Evolutionary conservation across 352 stramenopile genomes (phyloP).

Genomic region (Pythium apleroticum): DNA sequence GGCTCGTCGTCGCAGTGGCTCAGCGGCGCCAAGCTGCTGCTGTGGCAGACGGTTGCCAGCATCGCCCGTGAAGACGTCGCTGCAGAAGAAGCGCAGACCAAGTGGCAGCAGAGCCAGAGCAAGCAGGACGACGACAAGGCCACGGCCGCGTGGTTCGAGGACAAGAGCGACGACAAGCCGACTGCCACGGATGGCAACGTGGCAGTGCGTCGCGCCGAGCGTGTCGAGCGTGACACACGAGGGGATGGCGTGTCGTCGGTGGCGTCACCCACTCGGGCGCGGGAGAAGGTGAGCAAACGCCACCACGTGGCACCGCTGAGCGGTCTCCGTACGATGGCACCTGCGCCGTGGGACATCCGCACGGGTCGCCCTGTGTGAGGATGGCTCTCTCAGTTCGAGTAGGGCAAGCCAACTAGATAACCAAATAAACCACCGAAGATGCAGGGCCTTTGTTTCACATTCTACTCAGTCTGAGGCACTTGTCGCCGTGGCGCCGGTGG

Average conservation of each 20-base stretch:
- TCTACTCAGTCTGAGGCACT: too few relatives aligned
- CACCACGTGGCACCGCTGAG: conserved; percentile 25
- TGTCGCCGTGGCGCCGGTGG: too few relatives aligned
- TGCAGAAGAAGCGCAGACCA: conserved; percentile 33
- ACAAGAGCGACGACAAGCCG: conserved; percentile 16
- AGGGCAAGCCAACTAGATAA: too few relatives aligned
- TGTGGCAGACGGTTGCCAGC: conserved; percentile 62
- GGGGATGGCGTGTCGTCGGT: conserved; percentile 3
- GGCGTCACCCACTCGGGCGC: conserved; percentile 4
- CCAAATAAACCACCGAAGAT: too few relatives aligned
- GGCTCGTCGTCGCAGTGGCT: conserved; percentile 37
- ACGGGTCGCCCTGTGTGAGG: conserved; percentile 40
- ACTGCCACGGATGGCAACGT: background rate
- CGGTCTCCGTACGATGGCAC: conserved; percentile 8
- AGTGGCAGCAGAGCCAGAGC: conserved; percentile 23
- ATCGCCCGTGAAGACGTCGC: conserved; percentile 46
- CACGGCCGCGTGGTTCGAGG: conserved; percentile 28
- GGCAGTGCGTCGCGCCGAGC: conserved; percentile 1
- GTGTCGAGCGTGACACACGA: conserved; percentile 1
- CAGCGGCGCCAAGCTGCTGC: conserved; percentile 44
- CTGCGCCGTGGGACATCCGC: conserved; percentile 42
- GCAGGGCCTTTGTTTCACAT: too few relatives aligned
- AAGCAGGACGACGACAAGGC: conserved; percentile 27
- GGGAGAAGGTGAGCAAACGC: conserved; percentile 19
- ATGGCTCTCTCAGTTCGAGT: too few relatives aligned